Base-by-base conservation (phyloP, 768 basidiomycete species). In the Phanerochaete carnosa region DNA sequence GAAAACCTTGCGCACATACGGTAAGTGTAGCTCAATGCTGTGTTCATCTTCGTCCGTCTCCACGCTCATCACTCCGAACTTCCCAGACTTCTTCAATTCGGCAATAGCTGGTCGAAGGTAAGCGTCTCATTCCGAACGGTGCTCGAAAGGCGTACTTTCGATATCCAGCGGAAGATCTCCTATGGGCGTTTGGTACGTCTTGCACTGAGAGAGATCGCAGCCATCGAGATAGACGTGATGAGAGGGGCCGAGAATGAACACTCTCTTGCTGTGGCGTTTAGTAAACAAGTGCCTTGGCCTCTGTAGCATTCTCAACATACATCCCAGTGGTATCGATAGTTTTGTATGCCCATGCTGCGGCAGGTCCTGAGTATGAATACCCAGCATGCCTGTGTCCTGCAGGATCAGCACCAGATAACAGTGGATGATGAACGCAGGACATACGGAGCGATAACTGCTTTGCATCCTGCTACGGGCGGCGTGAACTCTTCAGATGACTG, bases 11-110 rank as follows among this genome's bases (percentile, higher is more conserved):
- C 90, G 83, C 45, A 97, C 77, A 72, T 93, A 95, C 5, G 96
- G 95, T 19, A 98, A 81, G 68, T 98, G 95, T 93, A 99, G 95
- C 76, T 99, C 97, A 57, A 99, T 85, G 69, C 93, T 95, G 72
- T 99, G 97, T 68, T 99, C 97, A 29, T 89, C 92, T 73, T 95
- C 94, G 69, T 99, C 97, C 1, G 85, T 86, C 1, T 75, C 67
- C 2, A 80, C 65, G 19, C 75, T 76, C 84, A 99, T 87, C 11
- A 79, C 75, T 37, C 82, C 79, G 66, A 98, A 98, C 57, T 85
- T 75, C 1, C 85, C 85, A 0, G 90, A 90, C 2, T 73, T 75
- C 29, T 77, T 75, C 23, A 96, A 79, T 65, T 91, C 83, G 7
- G 77, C 70, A 60, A 91, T 86, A 1, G 85, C 94, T 95, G 64